These are phyloP conservation scores for Mortierella sp. DNA, from an alignment of 371 early-diverging fungal species.

Conservation along the genomic window DNA sequence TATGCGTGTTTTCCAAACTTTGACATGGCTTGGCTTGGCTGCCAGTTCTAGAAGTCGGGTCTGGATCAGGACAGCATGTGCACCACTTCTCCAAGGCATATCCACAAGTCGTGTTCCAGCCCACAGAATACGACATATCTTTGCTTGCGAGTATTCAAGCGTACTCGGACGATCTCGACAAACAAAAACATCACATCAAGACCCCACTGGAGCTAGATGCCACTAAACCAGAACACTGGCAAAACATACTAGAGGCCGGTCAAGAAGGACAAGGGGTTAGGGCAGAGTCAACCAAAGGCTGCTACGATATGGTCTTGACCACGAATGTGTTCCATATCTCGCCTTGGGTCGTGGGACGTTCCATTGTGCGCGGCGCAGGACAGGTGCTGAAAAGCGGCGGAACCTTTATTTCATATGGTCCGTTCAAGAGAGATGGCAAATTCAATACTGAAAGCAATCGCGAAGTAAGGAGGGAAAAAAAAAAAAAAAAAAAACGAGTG, in stretches of 20 bases:
- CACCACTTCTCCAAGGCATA: constrained; percentile 33
- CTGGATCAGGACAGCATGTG: constrained; percentile 50
- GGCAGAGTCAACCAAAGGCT: not conserved
- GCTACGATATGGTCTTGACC: constrained; percentile 40
- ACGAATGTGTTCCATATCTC: constrained; percentile 53
- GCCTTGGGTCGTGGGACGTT: constrained; percentile 46
- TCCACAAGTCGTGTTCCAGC: constrained; percentile 40
- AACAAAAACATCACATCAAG: constrained; percentile 28
- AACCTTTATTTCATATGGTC: constrained; percentile 21
- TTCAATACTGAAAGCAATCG: constrained; percentile 48
- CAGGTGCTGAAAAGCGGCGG: constrained; percentile 31
- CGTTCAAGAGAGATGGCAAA: constrained; percentile 30
- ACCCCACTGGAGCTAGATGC: constrained; percentile 42
- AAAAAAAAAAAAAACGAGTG: not conserved
- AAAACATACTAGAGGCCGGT: not conserved
- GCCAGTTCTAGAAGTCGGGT: constrained; percentile 45
- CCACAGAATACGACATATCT: constrained; percentile 34
- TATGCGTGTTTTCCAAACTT: not conserved
- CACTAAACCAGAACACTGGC: constrained; percentile 41
- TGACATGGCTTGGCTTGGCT: not conserved
- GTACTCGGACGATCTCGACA: constrained; percentile 32
- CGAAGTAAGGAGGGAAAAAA: constrained; percentile 35
- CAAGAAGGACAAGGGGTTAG: constrained; percentile 4
- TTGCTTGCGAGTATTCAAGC: constrained; percentile 34
- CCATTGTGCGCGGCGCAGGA: constrained; percentile 34